Evolutionary conservation across 129 eudicot species (phyloP).

Genomic region (Gnaphalium uliginosum): DNA sequence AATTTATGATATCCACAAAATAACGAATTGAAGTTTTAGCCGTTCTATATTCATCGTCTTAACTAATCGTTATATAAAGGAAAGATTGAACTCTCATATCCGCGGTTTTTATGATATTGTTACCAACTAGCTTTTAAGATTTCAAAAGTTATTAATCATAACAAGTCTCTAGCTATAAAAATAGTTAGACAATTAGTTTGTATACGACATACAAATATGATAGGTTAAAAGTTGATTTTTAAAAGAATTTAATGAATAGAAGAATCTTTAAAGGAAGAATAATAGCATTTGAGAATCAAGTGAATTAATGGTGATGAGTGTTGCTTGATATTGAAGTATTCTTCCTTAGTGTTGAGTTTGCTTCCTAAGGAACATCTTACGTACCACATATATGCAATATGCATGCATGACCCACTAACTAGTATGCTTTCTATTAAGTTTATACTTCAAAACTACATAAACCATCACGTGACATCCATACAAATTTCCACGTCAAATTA

Average conservation of each 20-base stretch:
- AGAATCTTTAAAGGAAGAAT: slow-evolving; percentile 38
- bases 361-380: slow-evolving; percentile 39
- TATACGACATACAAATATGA: not conserved
- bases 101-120: no score
- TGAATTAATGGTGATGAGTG: slow-evolving; percentile 36
- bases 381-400: slow-evolving; percentile 30
- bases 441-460: no score
- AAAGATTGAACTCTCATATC: no score
- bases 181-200: not conserved
- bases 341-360: slow-evolving; percentile 26
- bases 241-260: not conserved
- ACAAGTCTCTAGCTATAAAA: not conserved
- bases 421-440: no score
- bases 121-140: no score
- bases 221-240: not conserved
- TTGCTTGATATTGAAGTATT: slow-evolving; percentile 44
- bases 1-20: not conserved
- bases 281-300: slow-evolving; percentile 31
- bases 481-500: no score
- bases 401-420: slow-evolving; percentile 36
- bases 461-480: no score
- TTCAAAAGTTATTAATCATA: no score
- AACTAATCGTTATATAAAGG: no score
- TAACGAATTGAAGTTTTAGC: no score
- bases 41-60: no score